Conservation (phyloP, 2,329 filamentous ascomycete genomes). For the Verticillium isaacii region DNA sequence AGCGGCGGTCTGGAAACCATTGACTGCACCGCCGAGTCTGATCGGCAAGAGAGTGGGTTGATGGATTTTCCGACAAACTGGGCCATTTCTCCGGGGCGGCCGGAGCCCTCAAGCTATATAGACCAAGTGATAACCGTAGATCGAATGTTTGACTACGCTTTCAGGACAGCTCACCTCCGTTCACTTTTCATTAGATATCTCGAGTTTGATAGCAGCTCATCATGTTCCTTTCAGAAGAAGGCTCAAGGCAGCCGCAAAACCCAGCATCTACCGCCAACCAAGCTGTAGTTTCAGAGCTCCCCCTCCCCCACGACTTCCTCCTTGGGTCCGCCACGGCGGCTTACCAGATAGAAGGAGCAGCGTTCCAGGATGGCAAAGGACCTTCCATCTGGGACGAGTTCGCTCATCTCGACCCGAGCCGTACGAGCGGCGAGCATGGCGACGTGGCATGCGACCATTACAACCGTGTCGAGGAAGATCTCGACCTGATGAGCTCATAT, state of each 20-base stretch:
- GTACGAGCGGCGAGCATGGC: slow-evolving; percentile 71
- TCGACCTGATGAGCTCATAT: slow-evolving; percentile 68
- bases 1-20: no score
- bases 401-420: slow-evolving; percentile 74
- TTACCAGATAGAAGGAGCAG: slow-evolving; percentile 82
- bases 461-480: slow-evolving; percentile 72
- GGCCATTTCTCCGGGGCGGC: background rate
- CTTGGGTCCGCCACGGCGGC: slow-evolving; percentile 79
- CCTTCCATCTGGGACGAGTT: slow-evolving; percentile 88
- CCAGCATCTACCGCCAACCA: background rate
- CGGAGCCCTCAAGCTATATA: background rate
- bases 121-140: background rate
- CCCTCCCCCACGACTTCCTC: slow-evolving; percentile 64
- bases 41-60: background rate
- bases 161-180: no score
- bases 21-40: background rate
- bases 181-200: background rate
- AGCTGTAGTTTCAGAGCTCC: background rate
- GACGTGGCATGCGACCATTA: slow-evolving; percentile 83
- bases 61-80: background rate
- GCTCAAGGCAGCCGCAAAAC: background rate
- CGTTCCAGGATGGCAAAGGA: slow-evolving; percentile 69
- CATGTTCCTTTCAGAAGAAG: background rate
- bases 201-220: background rate
- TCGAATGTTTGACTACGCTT: no score